Evolutionary conservation across 768 basidiomycete genomes (phyloP), one percentile per base, ranked within the genome.

Genomic region (Leccinum pellstonianum): DNA sequence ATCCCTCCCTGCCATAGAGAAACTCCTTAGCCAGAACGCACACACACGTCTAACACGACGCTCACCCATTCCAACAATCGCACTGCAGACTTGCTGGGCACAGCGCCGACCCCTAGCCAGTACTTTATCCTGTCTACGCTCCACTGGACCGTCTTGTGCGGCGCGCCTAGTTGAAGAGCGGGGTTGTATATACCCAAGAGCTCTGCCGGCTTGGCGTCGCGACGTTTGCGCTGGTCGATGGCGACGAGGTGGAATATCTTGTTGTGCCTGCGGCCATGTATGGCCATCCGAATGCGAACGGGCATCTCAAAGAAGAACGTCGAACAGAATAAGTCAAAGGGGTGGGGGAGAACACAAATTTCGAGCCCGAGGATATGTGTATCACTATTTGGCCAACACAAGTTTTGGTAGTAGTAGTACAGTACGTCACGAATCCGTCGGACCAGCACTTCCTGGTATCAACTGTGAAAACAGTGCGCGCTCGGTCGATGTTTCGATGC

Each of bases 201-300:
- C 75, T 98, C 96, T 66, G 91, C 82, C 12, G 96, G 96, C 70
- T 86, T 87, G 43, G 88, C 93, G 68, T 98, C 84, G 25, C 95
- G 86, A 48, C 87, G 80, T 56, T 83, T 80, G 49, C 83, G 79
- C 55, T 85, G 81, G 73, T 91, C 82, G 49, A 90, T 85, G 57
- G 92, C 95, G 62, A 97, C 94, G 63, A 98, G 75, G 68, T 93
- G 90, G 72, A 92, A 91, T 57, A 90, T 81, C 46, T 88, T 87
- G 70, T 81, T 82, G 75, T 94, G 86, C 65, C 84, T 82, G 57
- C 73, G 77, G 68, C 91, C 94, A 65, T 93, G 90, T 68, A 95
- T 80, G 56, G 94, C 86, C 68, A 96, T 81, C 47, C 95, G 88
- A 49, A 98, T 79, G 66, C 93, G 88, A 66, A 96, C 82, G 49